Base-by-base conservation (phyloP, 2,329 filamentous ascomycete species). In the Fusarium cicatricum region DNA sequence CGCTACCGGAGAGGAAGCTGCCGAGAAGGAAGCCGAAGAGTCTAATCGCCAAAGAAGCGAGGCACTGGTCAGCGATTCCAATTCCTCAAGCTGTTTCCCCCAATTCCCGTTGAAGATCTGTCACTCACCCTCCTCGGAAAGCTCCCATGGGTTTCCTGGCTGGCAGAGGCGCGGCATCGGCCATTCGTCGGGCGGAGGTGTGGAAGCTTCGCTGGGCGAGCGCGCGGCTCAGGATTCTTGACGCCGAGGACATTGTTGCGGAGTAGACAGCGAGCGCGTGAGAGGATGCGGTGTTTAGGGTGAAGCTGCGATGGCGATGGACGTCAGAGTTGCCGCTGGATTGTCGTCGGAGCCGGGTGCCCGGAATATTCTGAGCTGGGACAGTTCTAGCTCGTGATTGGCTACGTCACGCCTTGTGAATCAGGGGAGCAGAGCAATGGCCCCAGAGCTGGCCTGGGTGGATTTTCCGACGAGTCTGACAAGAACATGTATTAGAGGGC, bases 1-100 rank as follows among this genome's bases (percentile, higher is more conserved):
- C 89, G 46, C 84, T 85, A 69, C 92, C 92, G 38, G 93, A 88
- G 46, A 92, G 80, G 40, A 90, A 88, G 60, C 90, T 88, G 64
- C 94, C 94, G 62, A 95, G 82, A 44, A 98, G 87, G 81, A 98
- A 98, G 46, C 94, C 94, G 70, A 97, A 92, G 56, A 97, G 80
- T 54, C 94, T 97, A 68, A 52, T 57, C 8, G 5, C 16, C 28
- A 19, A 33, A 46, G 41, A 43, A 32, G 17, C 19, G 12, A 33
- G 19, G 32, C 29, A 17, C 32, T 11, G 11, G 42, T 64, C 19
- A 64, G 61, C 26, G 40, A 58, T 41, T 28, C 17, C n/a, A 19
- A 28, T 43, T 29, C 14, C 16, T 26, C 10, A 23, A 19, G 19
- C 14, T 33, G 21, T 31, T 40, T 26, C 2, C 7, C 10, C 19